Conservation (phyloP, 345 rosid genomes). For the Garcia nutans region DNA sequence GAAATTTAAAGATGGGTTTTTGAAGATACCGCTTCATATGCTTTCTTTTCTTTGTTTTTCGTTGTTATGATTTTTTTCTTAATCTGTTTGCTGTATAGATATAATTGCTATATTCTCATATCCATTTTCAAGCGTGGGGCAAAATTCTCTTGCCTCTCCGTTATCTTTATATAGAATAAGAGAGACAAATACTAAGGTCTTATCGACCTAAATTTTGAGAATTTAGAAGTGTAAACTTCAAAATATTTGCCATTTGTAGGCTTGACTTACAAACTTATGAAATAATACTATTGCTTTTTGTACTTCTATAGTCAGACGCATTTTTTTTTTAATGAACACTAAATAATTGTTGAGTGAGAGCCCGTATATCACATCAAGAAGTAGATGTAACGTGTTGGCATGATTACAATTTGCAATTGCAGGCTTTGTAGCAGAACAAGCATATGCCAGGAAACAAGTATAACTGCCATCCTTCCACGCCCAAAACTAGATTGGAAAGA, state of each 20-base stretch:
- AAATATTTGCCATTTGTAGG: background rate
- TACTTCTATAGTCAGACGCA: background rate
- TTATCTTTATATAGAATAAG: background rate
- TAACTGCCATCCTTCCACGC: conserved; percentile 37
- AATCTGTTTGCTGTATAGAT: background rate
- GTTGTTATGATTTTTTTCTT: background rate
- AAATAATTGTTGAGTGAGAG: conserved; percentile 4
- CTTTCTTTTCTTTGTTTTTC: background rate
- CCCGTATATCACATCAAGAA: background rate
- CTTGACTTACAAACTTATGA: background rate
- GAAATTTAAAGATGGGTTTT: background rate
- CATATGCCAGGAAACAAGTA: conserved; percentile 44
- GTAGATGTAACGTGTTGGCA: background rate
- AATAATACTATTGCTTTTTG: background rate
- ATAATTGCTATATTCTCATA: background rate
- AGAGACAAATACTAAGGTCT: background rate
- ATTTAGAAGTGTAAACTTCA: background rate
- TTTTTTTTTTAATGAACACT: background rate
- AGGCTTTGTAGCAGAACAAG: conserved; percentile 29
- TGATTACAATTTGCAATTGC: conserved; percentile 15
- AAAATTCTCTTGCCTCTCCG: background rate
- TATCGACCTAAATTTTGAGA: background rate
- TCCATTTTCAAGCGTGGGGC: background rate
- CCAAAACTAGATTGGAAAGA: conserved; percentile 50
- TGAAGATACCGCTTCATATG: background rate